Base-by-base conservation (phyloP, 371 early-diverging fungal genomes). In the Apophysomyces trapeziformis region DNA sequence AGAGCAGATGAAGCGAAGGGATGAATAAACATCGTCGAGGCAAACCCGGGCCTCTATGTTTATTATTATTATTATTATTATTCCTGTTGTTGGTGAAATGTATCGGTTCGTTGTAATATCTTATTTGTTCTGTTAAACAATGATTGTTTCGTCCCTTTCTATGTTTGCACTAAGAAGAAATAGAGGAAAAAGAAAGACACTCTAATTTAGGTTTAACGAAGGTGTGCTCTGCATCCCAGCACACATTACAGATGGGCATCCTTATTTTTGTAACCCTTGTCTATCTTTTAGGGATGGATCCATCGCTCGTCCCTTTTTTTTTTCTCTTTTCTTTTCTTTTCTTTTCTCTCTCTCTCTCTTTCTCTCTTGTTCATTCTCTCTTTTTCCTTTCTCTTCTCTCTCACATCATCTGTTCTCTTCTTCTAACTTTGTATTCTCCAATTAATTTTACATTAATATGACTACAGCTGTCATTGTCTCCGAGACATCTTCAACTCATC, bases 151-250 rank as follows among this genome's bases (percentile, higher is more conserved):
- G 32, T 26, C 3, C 32, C 2, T 26, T 26, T 26, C 2, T 26
- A 2, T 26, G 3, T 26, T 26, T 26, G 32, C 0, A 26, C 32
- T 2, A 26, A 26, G 32, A 26, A 26, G 32, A 26, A 26, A 26
- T 26, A 26, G 26, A 26, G 26, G 1, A 26, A 26, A 26, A 13
- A 13, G 5, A 11, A 41, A 8, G 41, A 41, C 11, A 41, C 21
- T 9, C 54, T 21, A 18, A 50, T 50, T 50, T 50, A 21, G 54
- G 54, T 18, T 50, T 50, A 26, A 50, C 54, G 21, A 50, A 50
- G 54, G 16, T 50, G 21, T 50, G 54, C 21, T 26, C 54, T 50
- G 54, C 54, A 50, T 50, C 54, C 54, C 54, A 50, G 54, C 54
- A 21, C 54, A 50, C 54, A 50, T 50, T 50, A 21, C 54, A 50